Evolutionary conservation across 768 basidiomycete genomes (phyloP).

Genomic region (Lentinula sp.): DNA sequence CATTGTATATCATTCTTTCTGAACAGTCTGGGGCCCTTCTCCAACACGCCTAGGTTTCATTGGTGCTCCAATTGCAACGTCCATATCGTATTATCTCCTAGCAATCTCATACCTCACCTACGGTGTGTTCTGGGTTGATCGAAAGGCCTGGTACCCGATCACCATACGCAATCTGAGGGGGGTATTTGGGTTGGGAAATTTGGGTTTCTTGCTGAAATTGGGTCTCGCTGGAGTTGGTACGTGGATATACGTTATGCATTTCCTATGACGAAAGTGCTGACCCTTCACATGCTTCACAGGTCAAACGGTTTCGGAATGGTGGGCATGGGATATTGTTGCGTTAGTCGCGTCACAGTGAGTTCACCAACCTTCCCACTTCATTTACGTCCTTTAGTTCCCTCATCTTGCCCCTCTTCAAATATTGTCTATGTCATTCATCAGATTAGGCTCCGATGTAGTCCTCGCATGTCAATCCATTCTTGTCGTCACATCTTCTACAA

Average conservation of each 20-base stretch:
- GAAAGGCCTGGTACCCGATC: conserved; percentile 81
- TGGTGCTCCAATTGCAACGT: conserved; percentile 66
- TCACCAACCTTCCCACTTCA: neutral
- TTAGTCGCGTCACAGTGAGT: conserved; percentile 44
- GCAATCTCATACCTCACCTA: conserved; percentile 55
- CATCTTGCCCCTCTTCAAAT: neutral
- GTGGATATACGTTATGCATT: conserved; percentile 9
- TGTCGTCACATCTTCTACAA: conserved; percentile 65
- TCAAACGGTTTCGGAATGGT: conserved; percentile 91
- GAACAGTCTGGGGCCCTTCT: conserved; percentile 52
- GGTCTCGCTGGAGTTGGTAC: conserved; percentile 77
- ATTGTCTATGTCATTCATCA: conserved; percentile 18
- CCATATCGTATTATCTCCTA: conserved; percentile 75
- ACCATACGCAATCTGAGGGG: conserved; percentile 22
- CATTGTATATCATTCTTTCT: too few species aligned
- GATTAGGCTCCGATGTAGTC: conserved; percentile 63
- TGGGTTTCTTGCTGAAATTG: conserved; percentile 65
- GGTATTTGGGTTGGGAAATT: conserved; percentile 50
- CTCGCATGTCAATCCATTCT: conserved; percentile 90
- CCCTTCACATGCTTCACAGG: conserved; percentile 23
- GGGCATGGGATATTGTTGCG: conserved; percentile 89
- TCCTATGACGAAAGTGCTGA: neutral
- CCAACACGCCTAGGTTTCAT: conserved; percentile 60
- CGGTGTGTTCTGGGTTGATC: conserved; percentile 52
- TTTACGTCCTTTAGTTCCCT: neutral